Evolutionary conservation across 1,284 basidiomycete species (phyloP), one percentile per base, ranked within the genome.

Genomic region (Thecaphora frezii): DNA sequence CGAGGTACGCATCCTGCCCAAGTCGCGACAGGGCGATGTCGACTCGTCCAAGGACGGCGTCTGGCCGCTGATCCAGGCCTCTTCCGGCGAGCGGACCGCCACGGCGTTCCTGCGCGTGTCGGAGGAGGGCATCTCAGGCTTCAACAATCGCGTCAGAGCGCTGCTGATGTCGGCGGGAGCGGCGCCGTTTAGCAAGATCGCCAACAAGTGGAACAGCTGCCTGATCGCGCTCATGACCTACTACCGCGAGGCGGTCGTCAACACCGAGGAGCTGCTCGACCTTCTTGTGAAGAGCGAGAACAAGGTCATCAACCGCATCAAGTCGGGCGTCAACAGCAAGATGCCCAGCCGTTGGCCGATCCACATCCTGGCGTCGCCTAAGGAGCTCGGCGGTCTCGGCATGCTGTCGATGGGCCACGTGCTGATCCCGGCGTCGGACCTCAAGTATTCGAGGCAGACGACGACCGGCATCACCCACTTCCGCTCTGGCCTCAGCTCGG

Each of bases 351-450:
- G 94, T 84, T 98, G 72, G 66, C 65, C 69, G 18, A 97, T 82
- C 21, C 89, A 92, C 26, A 91, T 96, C n/a, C 96, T 78, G 39
- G 76, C 74, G 24, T 59, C 55, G 42, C 76, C 76, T 24, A 78
- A 77, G 54, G 77, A 79, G 60, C 60, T 79, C 26, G 96, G 96
- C 79, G 96, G 96, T 80, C 86, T 98, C 28, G 96, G 96, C 57
- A 97, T 97, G 96, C 84, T 99, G 73, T 97, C 93, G 1, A 98
- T 98, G 96, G 93, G 93, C 28, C 96, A 98, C 80, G 93, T 98
- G 41, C 84, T 98, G 51, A 98, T 99, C 64, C 96, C 96, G 21
- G 92, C 96, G 72, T 93, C 91, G 74, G 96, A 98, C 76, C 84
- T 98, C 46, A 86, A 93, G 51, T 98, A 93, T 93, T 93, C 90